A percentile compares a stretch with the other conserved stretches of the same genome.
These are phyloP conservation scores for Thalassiosira exigua DNA, from an alignment of 352 stramenopile species.

Conservation along the genomic window DNA sequence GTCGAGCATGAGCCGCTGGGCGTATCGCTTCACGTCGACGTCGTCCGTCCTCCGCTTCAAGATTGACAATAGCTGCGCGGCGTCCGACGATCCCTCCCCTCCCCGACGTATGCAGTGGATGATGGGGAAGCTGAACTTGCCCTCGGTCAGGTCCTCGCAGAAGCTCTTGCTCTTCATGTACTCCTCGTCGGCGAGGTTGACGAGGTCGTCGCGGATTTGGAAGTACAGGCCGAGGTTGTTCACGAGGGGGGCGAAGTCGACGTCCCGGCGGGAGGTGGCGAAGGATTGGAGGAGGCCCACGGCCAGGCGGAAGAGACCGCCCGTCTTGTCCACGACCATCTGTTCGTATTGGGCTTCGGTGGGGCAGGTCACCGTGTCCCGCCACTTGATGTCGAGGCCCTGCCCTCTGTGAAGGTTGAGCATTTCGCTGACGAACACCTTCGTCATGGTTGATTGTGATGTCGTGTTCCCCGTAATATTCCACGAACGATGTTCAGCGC, in stretches of 20 bases:
- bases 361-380: constrained; percentile 89
- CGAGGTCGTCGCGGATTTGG: constrained; percentile 97
- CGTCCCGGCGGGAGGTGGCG: constrained; percentile 56
- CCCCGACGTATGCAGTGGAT: constrained; percentile 83
- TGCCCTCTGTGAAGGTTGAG: constrained; percentile 95
- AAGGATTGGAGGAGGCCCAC: constrained; percentile 92
- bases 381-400: constrained; percentile 91
- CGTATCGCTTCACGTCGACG: constrained; percentile 94
- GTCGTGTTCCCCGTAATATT: too few species aligned
- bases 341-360: constrained; percentile 86
- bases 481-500: too few species aligned
- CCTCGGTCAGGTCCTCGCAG: constrained; percentile 97
- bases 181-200: constrained; percentile 94
- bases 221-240: constrained; percentile 96
- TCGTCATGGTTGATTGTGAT: too few species aligned
- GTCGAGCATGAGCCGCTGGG: constrained; percentile 77
- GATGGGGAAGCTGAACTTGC: constrained; percentile 93
- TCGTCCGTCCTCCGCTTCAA: constrained; percentile 96
- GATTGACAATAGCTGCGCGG: constrained; percentile 93
- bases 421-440: constrained; percentile 94
- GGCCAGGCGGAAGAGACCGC: constrained; percentile 94
- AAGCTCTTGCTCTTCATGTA: constrained; percentile 98
- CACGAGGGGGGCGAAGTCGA: constrained; percentile 90
- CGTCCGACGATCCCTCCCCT: constrained; percentile 57
- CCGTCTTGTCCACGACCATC: constrained; percentile 96